These are phyloP conservation scores for Eragrostis curvula DNA, from an alignment of 176 grass and related monocot species.

Conservation along the genomic window DNA sequence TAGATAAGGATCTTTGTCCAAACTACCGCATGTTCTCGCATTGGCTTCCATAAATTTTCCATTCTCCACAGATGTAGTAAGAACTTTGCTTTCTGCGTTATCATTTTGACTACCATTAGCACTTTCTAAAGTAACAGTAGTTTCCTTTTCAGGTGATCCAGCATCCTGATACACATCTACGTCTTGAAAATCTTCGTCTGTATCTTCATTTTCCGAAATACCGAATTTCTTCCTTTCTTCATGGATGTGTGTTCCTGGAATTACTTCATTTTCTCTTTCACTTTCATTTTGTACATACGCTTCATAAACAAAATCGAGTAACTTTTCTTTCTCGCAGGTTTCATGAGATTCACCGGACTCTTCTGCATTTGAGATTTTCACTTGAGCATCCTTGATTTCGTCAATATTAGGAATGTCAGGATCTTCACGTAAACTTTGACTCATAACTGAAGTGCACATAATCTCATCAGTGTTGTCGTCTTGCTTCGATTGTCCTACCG, in stretches of 20 bases:
- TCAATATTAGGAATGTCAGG: constrained; percentile 29
- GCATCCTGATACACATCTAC: constrained; percentile 37
- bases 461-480: constrained; percentile 38
- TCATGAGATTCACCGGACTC: constrained; percentile 32
- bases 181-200: constrained; percentile 31
- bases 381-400: constrained; percentile 29
- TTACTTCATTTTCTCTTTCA: constrained; percentile 34
- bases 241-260: constrained; percentile 22
- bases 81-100: constrained; percentile 33
- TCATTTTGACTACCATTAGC: constrained; percentile 35
- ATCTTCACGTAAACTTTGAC: constrained; percentile 34
- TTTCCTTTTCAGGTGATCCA: constrained; percentile 31
- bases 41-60: constrained; percentile 30
- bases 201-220: constrained; percentile 33
- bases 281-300: constrained; percentile 42
- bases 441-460: constrained; percentile 8
- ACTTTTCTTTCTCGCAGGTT: constrained; percentile 30
- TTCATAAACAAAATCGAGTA: constrained; percentile 38
- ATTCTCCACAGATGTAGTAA: constrained; percentile 24
- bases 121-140: background rate
- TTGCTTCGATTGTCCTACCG: constrained; percentile 32
- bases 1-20: constrained; percentile 29
- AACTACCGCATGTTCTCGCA: constrained; percentile 32
- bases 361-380: constrained; percentile 34
- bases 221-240: constrained; percentile 32